These are phyloP conservation scores for Tephrocybe sp. DNA, from an alignment of 768 basidiomycete species.

Conservation along the genomic window DNA sequence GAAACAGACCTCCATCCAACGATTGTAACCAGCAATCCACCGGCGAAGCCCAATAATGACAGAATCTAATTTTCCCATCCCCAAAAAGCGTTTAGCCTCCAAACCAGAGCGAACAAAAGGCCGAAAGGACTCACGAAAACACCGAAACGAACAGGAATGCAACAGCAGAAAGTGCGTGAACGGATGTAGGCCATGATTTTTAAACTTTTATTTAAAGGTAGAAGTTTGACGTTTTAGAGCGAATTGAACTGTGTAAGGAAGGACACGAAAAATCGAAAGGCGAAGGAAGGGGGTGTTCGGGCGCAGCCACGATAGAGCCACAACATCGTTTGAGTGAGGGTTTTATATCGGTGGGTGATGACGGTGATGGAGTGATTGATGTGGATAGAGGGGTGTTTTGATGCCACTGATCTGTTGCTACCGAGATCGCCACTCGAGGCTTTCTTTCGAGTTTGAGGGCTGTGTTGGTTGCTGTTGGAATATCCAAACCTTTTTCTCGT, in stretches of 20 bases:
- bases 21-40: conserved; percentile 42
- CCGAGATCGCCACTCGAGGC: neutral
- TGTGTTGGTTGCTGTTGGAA: no score
- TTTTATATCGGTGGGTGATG: conserved; percentile 15
- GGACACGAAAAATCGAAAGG: conserved; percentile 17
- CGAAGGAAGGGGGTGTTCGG: conserved; percentile 26
- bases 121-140: conserved; percentile 47
- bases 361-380: conserved; percentile 3
- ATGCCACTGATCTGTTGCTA: conserved; percentile 14
- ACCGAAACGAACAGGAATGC: conserved; percentile 62
- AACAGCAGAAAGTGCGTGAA: conserved; percentile 60
- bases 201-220: no score
- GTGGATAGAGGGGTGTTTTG: conserved; percentile 6
- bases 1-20: conserved; percentile 46
- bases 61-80: conserved; percentile 27
- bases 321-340: conserved; percentile 1
- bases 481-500: no score
- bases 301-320: conserved; percentile 34
- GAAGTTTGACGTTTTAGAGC: conserved; percentile 4
- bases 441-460: neutral
- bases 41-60: conserved; percentile 38
- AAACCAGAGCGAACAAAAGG: conserved; percentile 31
- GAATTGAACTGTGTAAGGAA: conserved; percentile 15
- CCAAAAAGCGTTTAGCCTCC: conserved; percentile 23
- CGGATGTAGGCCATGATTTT: conserved; percentile 49